Evolutionary conservation across 495 filamentous ascomycete species (phyloP).

Genomic region (Hypoxylon trugodes): DNA sequence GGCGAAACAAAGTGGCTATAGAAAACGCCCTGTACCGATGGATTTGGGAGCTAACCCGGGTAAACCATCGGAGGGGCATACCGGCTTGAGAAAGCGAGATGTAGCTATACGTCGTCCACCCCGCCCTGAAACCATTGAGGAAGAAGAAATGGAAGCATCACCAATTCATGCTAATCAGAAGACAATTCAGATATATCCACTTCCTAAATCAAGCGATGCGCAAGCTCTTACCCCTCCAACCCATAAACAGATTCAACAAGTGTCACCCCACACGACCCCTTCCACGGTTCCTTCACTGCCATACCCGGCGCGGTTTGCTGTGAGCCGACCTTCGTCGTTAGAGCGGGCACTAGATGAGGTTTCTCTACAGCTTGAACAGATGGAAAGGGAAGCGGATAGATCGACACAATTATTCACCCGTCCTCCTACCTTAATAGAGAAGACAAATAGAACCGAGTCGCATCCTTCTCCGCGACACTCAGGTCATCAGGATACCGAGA

Average conservation of each 20-base stretch:
- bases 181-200: slow-evolving; percentile 7
- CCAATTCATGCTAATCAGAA: background rate
- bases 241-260: background rate
- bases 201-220: background rate
- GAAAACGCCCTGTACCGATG: background rate
- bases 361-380: slow-evolving; percentile 44
- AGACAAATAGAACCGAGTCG: slow-evolving; percentile 22
- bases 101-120: slow-evolving; percentile 23
- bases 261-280: slow-evolving; percentile 25
- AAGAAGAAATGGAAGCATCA: slow-evolving; percentile 45
- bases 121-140: slow-evolving; percentile 41
- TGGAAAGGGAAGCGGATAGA: slow-evolving; percentile 35
- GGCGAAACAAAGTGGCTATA: slow-evolving; percentile 13
- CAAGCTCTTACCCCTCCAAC: background rate
- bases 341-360: slow-evolving; percentile 51
- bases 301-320: slow-evolving; percentile 44
- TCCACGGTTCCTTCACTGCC: slow-evolving; percentile 42
- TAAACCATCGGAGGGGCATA: slow-evolving; percentile 7
- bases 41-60: background rate
- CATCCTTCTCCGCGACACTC: slow-evolving; percentile 1
- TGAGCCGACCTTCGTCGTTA: slow-evolving; percentile 45
- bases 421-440: slow-evolving; percentile 18
- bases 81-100: slow-evolving; percentile 36
- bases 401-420: background rate
- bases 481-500: background rate